Percentiles rank a stretch among this genome's conserved stretches.
Evolutionary conservation across 805 yeast species (phyloP).

Genomic region (Starmerella bombi): DNA sequence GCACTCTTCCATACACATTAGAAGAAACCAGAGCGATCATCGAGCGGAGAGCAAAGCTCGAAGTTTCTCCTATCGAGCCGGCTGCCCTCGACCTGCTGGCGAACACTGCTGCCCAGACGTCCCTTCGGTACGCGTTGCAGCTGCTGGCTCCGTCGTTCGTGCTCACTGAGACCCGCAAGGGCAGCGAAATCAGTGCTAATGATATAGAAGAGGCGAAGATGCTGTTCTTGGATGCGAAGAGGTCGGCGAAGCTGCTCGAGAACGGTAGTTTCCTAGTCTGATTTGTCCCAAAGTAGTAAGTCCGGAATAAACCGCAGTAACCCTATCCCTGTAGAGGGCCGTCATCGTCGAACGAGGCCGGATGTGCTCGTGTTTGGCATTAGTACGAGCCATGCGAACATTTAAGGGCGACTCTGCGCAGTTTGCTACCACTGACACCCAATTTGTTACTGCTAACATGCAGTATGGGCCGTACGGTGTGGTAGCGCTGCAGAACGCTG

Average conservation of each 20-base stretch:
- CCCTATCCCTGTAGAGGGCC: too few species aligned
- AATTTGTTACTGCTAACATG: too few species aligned
- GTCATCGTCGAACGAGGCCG: too few species aligned
- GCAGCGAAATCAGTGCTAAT: constrained; percentile 48
- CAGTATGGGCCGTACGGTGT: too few species aligned
- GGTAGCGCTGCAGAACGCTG: too few species aligned
- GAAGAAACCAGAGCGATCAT: constrained; percentile 75
- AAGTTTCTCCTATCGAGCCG: constrained; percentile 47
- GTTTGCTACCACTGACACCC: too few species aligned
- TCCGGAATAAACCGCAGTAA: too few species aligned
- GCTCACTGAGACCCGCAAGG: constrained; percentile 58
- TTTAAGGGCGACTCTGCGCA: too few species aligned
- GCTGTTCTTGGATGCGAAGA: constrained; percentile 72
- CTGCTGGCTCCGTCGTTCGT: constrained; percentile 82
- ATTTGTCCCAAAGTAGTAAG: too few species aligned
- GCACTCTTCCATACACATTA: constrained; percentile 76
- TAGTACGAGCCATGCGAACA: too few species aligned
- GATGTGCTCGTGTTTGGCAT: too few species aligned
- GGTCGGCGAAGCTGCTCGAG: constrained; percentile 62
- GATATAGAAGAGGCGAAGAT: constrained; percentile 77
- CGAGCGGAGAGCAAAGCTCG: constrained; percentile 68
- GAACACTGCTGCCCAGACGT: constrained; percentile 56
- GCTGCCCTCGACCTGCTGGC: constrained; percentile 71
- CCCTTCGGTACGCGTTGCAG: constrained; percentile 85
- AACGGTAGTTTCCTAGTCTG: constrained; percentile 19